These are phyloP conservation scores for Colletotrichum horii DNA, from an alignment of 2,329 filamentous ascomycete genomes.

Conservation along the genomic window DNA sequence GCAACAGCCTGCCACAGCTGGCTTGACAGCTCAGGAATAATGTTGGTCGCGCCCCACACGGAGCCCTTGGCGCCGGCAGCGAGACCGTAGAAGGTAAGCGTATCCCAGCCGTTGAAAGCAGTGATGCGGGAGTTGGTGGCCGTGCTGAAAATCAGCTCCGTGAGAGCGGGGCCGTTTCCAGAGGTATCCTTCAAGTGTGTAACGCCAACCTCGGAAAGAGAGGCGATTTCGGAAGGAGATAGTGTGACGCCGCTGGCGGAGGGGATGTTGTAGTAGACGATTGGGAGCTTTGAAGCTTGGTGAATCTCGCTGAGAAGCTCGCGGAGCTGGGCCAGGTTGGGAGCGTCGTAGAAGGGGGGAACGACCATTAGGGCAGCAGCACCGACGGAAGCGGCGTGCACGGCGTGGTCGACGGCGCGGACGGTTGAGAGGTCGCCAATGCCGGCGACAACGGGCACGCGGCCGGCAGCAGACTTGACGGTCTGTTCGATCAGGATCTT, in stretches of 20 bases:
- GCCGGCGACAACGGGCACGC: slow-evolving; percentile 46
- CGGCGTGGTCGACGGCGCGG: slow-evolving; percentile 43
- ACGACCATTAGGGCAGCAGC: slow-evolving; percentile 53
- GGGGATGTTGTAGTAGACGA: slow-evolving; percentile 58
- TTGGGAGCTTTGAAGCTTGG: slow-evolving; percentile 42
- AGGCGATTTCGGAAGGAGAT: slow-evolving; percentile 45
- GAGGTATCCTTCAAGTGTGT: slow-evolving; percentile 58
- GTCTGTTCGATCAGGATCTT: slow-evolving; percentile 46
- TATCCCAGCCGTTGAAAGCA: slow-evolving; percentile 59
- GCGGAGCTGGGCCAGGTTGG: slow-evolving; percentile 42
- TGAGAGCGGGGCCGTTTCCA: slow-evolving; percentile 53
- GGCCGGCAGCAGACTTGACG: slow-evolving; percentile 40
- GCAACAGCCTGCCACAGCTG: slow-evolving; percentile 52
- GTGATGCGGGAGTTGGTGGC: slow-evolving; percentile 41
- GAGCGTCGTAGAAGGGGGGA: slow-evolving; percentile 53
- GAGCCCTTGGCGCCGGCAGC: slow-evolving; percentile 53
- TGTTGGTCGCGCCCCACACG: slow-evolving; percentile 56
- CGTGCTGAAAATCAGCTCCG: slow-evolving; percentile 50
- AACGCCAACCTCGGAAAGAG: slow-evolving; percentile 48
- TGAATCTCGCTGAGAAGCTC: slow-evolving; percentile 46
- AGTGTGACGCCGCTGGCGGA: slow-evolving; percentile 48
- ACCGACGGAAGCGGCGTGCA: slow-evolving; percentile 41
- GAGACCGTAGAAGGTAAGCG: slow-evolving; percentile 56
- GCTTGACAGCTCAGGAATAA: slow-evolving; percentile 53
- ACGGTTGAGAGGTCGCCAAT: slow-evolving; percentile 48